Base-by-base conservation (phyloP, 768 basidiomycete genomes). In the Myochromella boudieri region DNA sequence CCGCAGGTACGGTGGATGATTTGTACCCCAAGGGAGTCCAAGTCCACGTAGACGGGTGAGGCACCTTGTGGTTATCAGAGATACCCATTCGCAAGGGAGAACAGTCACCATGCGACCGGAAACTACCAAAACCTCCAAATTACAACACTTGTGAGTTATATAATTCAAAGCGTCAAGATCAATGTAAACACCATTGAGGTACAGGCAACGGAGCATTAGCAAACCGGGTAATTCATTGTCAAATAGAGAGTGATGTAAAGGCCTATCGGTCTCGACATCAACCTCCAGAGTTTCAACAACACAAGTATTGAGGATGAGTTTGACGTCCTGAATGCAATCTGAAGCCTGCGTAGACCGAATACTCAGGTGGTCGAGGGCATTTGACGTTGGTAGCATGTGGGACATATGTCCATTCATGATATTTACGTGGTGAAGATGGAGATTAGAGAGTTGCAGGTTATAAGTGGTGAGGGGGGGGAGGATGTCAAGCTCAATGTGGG, bases 391-490 rank as follows among this genome's bases (percentile, higher is more conserved):
- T 21, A 74, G 51, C 21, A 80, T 58, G 34, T 73, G 61, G 11
- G 62, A 53, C n/a, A 80, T 55, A 48, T 65, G 64, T 9, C 78
- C 80, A 28, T 59, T 48, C 22, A 67, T 52, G 37, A 80, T 58
- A 26, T 66, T 58, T 43, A 80, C 73, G 48, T 76, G 60, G 39
- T 77, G 69, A 32, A 81, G 65, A 21, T 66, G 53, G 37, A 81
- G 63, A 21, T 69, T 60, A 9, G 64, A 55, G 41, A 79, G 61
- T 27, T 61, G 53, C 20, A 74, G 53, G 2, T 64, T 56, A 42
- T 64, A 70, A 29, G 67, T 57, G 28, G 65, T 59, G n/a, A 63
- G 59, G 6, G 68, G 60, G 10, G 61, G 57, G 18, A 66, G 56
- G 37, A 81, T 64, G 40, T 73, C 69, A 36, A 81, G 68, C 37